Evolutionary conservation across 228 moss, liverwort and hornwort genomes (phyloP).

Genomic region (Sphagnum magellanicum): DNA sequence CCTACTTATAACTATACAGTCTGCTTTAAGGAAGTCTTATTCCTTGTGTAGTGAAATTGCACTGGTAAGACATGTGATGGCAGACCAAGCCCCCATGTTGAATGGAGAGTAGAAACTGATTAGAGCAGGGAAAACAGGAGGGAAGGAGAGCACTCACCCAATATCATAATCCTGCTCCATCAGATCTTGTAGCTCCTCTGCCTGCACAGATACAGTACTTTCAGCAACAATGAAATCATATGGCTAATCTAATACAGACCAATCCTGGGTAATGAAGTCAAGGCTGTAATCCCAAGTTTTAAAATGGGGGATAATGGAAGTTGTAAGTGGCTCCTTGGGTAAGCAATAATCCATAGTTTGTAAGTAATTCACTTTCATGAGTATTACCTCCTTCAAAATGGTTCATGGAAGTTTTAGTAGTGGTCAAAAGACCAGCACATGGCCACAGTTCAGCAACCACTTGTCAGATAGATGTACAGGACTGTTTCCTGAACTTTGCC

Average conservation of each 20-base stretch:
- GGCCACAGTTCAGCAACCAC: too few species aligned
- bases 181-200: conserved; percentile 86
- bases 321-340: too few species aligned
- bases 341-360: background rate
- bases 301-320: too few species aligned
- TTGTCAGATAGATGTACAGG: too few species aligned
- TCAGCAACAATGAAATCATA: background rate
- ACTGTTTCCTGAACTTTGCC: too few species aligned
- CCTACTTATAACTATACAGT: too few species aligned
- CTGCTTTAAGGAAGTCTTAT: background rate
- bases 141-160: conserved; percentile 42
- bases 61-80: background rate
- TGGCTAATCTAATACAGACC: background rate
- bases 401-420: too few species aligned
- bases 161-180: conserved; percentile 99
- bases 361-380: background rate
- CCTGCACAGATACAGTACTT: conserved; percentile 24
- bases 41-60: background rate
- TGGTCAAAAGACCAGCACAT: too few species aligned
- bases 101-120: background rate
- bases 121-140: background rate
- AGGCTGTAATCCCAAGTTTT: too few species aligned
- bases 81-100: background rate
- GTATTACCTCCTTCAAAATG: too few species aligned
- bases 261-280: background rate